Base-by-base conservation (phyloP, 2,329 filamentous ascomycete genomes). In the Fusarium graminum region DNA sequence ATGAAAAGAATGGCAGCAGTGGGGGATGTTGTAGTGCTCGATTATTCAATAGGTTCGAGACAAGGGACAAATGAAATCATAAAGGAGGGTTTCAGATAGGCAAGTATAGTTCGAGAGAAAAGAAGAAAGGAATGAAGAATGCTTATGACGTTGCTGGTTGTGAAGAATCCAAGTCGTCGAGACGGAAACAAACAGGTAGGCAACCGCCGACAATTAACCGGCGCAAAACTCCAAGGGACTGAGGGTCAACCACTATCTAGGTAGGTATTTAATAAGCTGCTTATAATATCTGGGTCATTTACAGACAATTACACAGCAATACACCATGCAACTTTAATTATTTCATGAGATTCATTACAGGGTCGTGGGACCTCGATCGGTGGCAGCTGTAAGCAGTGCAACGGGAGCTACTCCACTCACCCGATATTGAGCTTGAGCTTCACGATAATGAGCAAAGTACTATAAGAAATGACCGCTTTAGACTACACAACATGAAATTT, bases 201-300 rank as follows among this genome's bases (percentile, higher is more conserved):
- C 45, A 62, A 67, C 59, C 52, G 47, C 74, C 74, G 74, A 64
- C 26, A 38, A 73, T 76, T 75, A 74, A 52, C 74, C 74, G 74
- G 71, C 72, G 71, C 69, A 72, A 68, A 60, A 52, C 41, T 44
- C n/a, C 32, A 8, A 25, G 3, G n/a, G 26, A 12, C n/a, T 19
- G 13, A 43, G 6, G 6, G 39, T 47, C 7, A 9, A 11, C 30
- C 26, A 34, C 17, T 12, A 40, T 39, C 3, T 7, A 26, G n/a
- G 26, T n/a, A 16, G 19, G 30, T 16, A 22, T 51, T 29, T 42
- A 30, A 9, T 30, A 17, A 22, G 22, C 22, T 22, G 6, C 22
- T 22, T 22, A 22, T 22, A 50, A 41, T 19, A 7, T 29, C 19
- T 28, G 12, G 41, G 10, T 11, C 22, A n/a, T 30, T 43, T 17